These are phyloP conservation scores for Claviceps humidiphila DNA, from an alignment of 2,329 filamentous ascomycete genomes.

Conservation along the genomic window DNA sequence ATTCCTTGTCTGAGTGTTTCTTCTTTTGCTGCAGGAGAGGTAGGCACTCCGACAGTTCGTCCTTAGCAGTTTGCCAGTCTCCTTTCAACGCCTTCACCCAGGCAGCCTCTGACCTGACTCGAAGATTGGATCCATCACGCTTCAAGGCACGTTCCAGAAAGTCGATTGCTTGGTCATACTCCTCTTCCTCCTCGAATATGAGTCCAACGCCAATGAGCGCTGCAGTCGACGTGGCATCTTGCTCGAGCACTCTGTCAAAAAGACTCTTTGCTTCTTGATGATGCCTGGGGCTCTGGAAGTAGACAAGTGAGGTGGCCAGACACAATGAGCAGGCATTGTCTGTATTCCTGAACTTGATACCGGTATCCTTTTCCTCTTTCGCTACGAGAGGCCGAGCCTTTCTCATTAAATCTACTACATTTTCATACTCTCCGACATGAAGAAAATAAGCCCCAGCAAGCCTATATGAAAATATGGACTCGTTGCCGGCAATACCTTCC, in stretches of 20 bases:
- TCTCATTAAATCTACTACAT: conserved; percentile 64
- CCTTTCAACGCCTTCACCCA: conserved; percentile 84
- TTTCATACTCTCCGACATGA: conserved; percentile 73
- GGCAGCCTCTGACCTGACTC: conserved; percentile 72
- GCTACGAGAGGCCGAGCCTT: conserved; percentile 52
- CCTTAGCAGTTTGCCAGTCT: conserved; percentile 53
- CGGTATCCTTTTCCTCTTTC: conserved; percentile 51
- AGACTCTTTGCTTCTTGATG: conserved; percentile 78
- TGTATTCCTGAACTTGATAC: conserved; percentile 54
- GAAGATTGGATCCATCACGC: conserved; percentile 60
- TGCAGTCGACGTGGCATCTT: conserved; percentile 62
- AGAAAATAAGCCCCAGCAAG: conserved; percentile 76
- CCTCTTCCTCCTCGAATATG: conserved; percentile 85
- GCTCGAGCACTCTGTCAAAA: conserved; percentile 68
- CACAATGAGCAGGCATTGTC: conserved; percentile 62
- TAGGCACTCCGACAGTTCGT: conserved; percentile 59
- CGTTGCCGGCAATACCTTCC: conserved; percentile 51
- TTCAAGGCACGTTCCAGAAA: conserved; percentile 67
- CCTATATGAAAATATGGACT: conserved; percentile 71
- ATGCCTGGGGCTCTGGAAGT: conserved; percentile 79
- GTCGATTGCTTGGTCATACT: conserved; percentile 67
- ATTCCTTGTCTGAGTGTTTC: conserved; percentile 42
- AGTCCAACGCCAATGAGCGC: conserved; percentile 83
- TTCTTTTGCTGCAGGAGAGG: conserved; percentile 49
- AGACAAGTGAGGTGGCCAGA: conserved; percentile 77